Base-by-base conservation (phyloP, 2,329 filamentous ascomycete species). In the Ophiostoma novo-ulmi region DNA sequence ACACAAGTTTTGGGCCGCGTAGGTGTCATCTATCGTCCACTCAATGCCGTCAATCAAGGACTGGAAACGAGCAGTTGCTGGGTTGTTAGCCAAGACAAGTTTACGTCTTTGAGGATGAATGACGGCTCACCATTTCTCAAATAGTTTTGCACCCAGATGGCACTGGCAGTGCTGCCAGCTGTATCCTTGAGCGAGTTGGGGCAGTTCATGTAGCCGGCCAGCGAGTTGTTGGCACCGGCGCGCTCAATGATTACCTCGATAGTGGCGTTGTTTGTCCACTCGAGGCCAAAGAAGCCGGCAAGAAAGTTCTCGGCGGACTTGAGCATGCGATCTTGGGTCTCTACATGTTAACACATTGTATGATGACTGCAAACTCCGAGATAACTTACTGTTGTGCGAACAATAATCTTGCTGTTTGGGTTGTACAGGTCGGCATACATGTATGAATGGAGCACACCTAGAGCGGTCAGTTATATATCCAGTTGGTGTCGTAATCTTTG, bases 291-390 rank as follows among this genome's bases (percentile, higher is more conserved):
- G 80, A 93, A 93, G 0, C 91, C 91, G 6, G 90, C 89, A 76
- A 93, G 80, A 79, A 92, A 93, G 78, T 93, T 90, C 78, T 93
- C 90, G 3, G 90, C 90, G 55, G 85, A 89, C 77, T 93, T 89
- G 31, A 90, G 81, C 91, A 93, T 93, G 35, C 91, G 87, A 76
- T 91, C 88, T 77, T 93, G 89, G 0, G 90, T 91, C 81, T 83
- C 22, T 3, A 11, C 0, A 10, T 39, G 63, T 65, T 41, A 65
- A 36, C 6, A 39, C 13, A 14, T 31, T 31, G 31, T 3, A 26
- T 14, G 58, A 17, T n/a, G 26, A 36, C 58, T 17, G 22, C 5
- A 22, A 22, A 52, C 26, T 20, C 48, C 5, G 13, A 38, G 22
- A 36, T 5, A 3, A 73, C 80, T 70, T 77, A 82, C 82, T 69